Base-by-base conservation (phyloP, 2,329 filamentous ascomycete species). In the Aureobasidium sp. region DNA sequence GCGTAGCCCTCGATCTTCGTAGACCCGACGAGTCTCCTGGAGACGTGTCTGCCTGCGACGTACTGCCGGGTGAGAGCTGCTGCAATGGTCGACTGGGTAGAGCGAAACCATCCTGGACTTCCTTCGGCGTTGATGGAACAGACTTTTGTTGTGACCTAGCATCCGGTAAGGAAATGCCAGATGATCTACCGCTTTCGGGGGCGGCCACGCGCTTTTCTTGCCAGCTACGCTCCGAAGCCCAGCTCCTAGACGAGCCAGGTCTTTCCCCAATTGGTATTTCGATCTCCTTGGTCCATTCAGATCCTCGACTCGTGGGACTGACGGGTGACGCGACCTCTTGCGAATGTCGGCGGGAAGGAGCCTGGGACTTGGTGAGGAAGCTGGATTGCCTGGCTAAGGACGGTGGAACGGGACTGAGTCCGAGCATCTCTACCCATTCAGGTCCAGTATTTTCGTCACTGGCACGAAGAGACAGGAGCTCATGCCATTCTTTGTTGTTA, bases 361-460 rank as follows among this genome's bases (percentile, higher is more conserved):
- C 25, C 13, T 53, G 59, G 32, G 50, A 9, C 3, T 45, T 69
- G 66, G 61, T 66, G 79, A 58, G 72, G 67, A 85, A 82, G 71
- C 79, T 82, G 63, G 79, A 77, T 57, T 78, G 77, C 66, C 81
- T 77, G 59, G 79, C 78, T 32, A 87, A 78, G 42, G 77, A 76
- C 44, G 85, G 85, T 27, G 85, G 85, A 37, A 86, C 76, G 32
- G 87, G 87, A 37, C 78, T 78, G 32, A 82, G 74, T n/a, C 85
- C 85, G n/a, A 97, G 77, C 74, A 97, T 90, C 42, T 89, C 83
- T 41, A 97, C 78, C 94, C 94, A 99, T 74, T 97, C 94, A 16
- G 83, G 77, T 5, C 88, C 85, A 63, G 91, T 85, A 61, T 89
- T 86, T 64, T 91, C 87, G 69, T 90, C 85, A 59, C 92, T 87